phyloP scores from a whole-genome alignment of 352 stramenopile species.

The Phytopythium boreale region DNA sequence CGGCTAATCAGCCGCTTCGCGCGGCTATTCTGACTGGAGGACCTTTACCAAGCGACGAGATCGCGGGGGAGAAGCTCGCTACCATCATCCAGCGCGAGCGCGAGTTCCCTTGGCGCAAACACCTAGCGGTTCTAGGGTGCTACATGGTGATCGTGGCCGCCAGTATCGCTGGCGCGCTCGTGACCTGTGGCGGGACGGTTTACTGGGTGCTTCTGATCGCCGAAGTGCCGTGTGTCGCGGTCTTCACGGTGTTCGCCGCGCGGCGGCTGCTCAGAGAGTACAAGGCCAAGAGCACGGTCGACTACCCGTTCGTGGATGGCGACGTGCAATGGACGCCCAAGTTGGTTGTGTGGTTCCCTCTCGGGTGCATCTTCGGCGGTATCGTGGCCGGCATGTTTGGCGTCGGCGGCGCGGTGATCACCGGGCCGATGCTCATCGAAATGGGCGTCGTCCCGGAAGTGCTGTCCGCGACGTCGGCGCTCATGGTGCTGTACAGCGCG shows the following conservation, averaged over 20 bases:
- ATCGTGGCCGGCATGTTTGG: slow-evolving; percentile 53
- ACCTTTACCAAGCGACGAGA: no score
- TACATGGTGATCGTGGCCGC: slow-evolving; percentile 31
- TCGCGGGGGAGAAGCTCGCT: slow-evolving; percentile 34
- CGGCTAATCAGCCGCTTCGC: no score
- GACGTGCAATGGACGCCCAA: slow-evolving; percentile 47
- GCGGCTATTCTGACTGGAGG: no score
- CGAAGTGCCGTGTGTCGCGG: slow-evolving; percentile 52
- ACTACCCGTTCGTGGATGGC: slow-evolving; percentile 34
- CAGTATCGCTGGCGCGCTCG: slow-evolving; percentile 23
- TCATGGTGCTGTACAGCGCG: slow-evolving; percentile 57
- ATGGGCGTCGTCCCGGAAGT: slow-evolving; percentile 37
- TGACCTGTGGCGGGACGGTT: slow-evolving; percentile 31
- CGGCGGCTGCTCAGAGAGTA: slow-evolving; percentile 32
- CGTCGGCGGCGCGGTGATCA: slow-evolving; percentile 41
- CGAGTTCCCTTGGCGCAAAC: no score
- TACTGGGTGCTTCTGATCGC: slow-evolving; percentile 52
- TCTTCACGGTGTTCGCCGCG: slow-evolving; percentile 35
- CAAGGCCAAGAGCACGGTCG: slow-evolving; percentile 34
- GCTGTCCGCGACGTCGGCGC: slow-evolving; percentile 25
- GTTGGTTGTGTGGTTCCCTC: slow-evolving; percentile 38
- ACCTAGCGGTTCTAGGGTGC: no score
- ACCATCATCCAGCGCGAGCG: no score
- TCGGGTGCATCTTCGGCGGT: slow-evolving; percentile 33
- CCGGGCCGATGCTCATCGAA: slow-evolving; percentile 29